These are phyloP conservation scores for Ogataea degrootiae DNA, from an alignment of 805 yeast genomes.

Conservation along the genomic window DNA sequence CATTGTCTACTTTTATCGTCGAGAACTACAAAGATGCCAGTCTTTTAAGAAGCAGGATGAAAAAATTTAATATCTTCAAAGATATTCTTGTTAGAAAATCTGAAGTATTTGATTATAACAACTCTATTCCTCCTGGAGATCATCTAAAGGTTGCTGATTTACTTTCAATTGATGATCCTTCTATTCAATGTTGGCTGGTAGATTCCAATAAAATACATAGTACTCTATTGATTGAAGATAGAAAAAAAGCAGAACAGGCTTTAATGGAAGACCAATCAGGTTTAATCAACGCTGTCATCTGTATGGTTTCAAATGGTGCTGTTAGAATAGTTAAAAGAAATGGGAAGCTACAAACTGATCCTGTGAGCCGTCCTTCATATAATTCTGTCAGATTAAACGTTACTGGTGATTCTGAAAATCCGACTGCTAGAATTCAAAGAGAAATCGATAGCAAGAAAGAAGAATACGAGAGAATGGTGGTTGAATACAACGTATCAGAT, in stretches of 20 bases:
- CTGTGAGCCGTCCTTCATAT: conserved; percentile 15
- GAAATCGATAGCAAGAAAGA: conserved; percentile 7
- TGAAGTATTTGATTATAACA: conserved; percentile 52
- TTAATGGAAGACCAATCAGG: conserved; percentile 29
- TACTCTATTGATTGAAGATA: conserved; percentile 46
- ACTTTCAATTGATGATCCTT: conserved; percentile 49
- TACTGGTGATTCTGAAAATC: conserved; percentile 20
- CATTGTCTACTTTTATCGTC: conserved; percentile 64
- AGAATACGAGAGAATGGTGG: too few species aligned
- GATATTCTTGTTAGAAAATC: conserved; percentile 47
- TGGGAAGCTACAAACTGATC: conserved; percentile 28
- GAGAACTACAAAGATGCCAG: conserved; percentile 55
- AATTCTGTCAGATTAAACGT: conserved; percentile 17
- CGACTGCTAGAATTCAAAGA: conserved; percentile 15
- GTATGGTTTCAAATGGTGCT: conserved; percentile 22
- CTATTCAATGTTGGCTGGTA: conserved; percentile 56
- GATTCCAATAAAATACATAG: conserved; percentile 60
- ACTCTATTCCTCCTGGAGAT: conserved; percentile 37
- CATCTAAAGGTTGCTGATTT: conserved; percentile 55
- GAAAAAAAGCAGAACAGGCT: conserved; percentile 45
- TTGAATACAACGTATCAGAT: too few species aligned
- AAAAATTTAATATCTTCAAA: conserved; percentile 27
- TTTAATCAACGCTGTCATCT: conserved; percentile 21
- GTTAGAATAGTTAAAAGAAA: conserved; percentile 24
- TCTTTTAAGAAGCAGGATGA: conserved; percentile 33